phyloP scores from a whole-genome alignment of 768 basidiomycete species.

The Lanmaoa rubissima region DNA sequence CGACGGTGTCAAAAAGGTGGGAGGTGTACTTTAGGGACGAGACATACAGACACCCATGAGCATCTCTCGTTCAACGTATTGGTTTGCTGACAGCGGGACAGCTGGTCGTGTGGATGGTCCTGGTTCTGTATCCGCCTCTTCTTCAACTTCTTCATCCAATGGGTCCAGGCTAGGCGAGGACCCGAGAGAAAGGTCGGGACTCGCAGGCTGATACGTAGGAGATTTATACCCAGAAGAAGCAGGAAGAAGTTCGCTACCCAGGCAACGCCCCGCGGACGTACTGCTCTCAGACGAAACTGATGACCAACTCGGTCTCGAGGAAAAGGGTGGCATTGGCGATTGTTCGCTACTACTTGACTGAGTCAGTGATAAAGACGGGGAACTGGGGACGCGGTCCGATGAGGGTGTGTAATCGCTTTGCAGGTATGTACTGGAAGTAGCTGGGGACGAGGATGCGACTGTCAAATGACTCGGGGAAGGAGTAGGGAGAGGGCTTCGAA shows the following conservation, averaged over 20 bases:
- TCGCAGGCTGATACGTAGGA: constrained; percentile 17
- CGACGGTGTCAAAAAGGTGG: constrained; percentile 8
- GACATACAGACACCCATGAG: constrained; percentile 63
- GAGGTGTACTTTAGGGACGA: not conserved
- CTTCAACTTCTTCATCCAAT: constrained; percentile 22
- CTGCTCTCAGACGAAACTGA: constrained; percentile 27
- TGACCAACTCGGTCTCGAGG: constrained; percentile 23
- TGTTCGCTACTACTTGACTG: constrained; percentile 19
- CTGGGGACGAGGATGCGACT: constrained; percentile 1
- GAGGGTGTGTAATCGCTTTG: constrained; percentile 14
- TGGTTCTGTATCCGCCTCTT: constrained; percentile 9
- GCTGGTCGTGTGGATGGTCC: constrained; percentile 16
- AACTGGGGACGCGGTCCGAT: constrained; percentile 10
- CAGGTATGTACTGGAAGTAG: constrained; percentile 3
- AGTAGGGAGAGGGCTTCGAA: constrained; percentile 11
- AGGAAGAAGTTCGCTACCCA: constrained; percentile 13
- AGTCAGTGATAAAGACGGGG: constrained; percentile 15
- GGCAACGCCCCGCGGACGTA: constrained; percentile 8
- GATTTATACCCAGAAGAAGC: constrained; percentile 18
- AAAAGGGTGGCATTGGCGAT: constrained; percentile 11
- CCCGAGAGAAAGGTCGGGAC: constrained; percentile 23
- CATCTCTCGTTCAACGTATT: constrained; percentile 58
- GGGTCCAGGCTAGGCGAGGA: constrained; percentile 13
- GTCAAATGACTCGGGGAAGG: constrained; percentile 13
- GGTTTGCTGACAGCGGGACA: constrained; percentile 28